Percentiles rank a stretch among this genome's conserved stretches.
These are phyloP conservation scores for Eutrema japonicum DNA, from an alignment of 345 rosid species.

Conservation along the genomic window DNA sequence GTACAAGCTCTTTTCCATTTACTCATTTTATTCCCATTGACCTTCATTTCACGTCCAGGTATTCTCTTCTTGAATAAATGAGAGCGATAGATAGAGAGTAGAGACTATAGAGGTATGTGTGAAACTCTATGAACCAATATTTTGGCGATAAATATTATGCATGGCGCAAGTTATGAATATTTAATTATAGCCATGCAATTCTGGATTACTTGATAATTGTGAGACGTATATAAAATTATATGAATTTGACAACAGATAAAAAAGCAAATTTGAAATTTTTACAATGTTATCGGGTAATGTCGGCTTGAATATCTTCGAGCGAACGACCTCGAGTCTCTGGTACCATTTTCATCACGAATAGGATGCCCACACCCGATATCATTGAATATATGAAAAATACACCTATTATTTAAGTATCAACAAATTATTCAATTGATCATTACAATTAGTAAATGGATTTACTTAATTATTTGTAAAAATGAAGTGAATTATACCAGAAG, in stretches of 20 bases:
- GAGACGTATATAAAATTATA: not conserved
- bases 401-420: constrained; percentile 46
- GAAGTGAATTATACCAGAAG: constrained; percentile 31
- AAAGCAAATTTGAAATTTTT: not conserved
- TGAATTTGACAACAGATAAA: not conserved
- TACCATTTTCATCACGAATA: constrained; percentile 71
- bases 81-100: too few relatives aligned
- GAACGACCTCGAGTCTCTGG: constrained; percentile 85
- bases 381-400: constrained; percentile 66
- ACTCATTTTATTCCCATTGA: too few relatives aligned
- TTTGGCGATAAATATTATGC: not conserved
- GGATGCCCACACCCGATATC: constrained; percentile 61
- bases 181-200: not conserved
- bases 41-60: too few relatives aligned
- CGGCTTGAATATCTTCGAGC: constrained; percentile 75
- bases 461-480: not conserved
- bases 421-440: constrained; percentile 7
- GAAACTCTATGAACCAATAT: not conserved
- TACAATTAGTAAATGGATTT: not conserved
- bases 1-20: too few relatives aligned
- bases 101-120: too few relatives aligned
- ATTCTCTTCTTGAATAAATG: too few relatives aligned
- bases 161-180: not conserved
- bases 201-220: not conserved
- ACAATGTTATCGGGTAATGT: constrained; percentile 38